Conservation (phyloP, 768 basidiomycete genomes). For the Boletellus ananas region DNA sequence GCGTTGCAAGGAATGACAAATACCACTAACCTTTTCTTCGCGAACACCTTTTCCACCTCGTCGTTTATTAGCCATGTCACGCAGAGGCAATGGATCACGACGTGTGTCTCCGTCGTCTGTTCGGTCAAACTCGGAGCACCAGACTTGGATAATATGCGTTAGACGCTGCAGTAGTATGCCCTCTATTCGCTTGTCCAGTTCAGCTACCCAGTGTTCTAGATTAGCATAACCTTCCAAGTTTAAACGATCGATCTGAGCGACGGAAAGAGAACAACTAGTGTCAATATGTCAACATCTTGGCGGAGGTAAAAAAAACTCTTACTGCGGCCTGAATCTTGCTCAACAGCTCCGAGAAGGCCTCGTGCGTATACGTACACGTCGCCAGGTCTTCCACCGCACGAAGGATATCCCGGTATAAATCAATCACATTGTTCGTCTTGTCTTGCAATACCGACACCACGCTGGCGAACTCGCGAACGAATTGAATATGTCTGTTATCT, state of each 20-base stretch:
- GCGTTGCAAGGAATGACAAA: not conserved
- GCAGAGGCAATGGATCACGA: slow-evolving; percentile 45
- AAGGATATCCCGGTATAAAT: slow-evolving; percentile 81
- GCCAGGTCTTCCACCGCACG: slow-evolving; percentile 83
- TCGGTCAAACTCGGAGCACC: slow-evolving; percentile 85
- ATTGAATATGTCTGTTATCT: slow-evolving; percentile 89
- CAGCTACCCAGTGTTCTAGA: slow-evolving; percentile 87
- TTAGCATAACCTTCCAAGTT: slow-evolving; percentile 96
- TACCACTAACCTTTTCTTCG: slow-evolving; percentile 66
- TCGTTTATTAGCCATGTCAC: slow-evolving; percentile 62
- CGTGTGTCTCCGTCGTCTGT: slow-evolving; percentile 64
- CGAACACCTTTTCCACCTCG: slow-evolving; percentile 66
- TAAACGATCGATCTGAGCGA: slow-evolving; percentile 78
- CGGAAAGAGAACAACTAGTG: not conserved
- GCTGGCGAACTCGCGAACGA: slow-evolving; percentile 93
- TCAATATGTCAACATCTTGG: not conserved
- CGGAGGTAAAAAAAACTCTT: slow-evolving; percentile 26
- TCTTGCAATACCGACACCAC: slow-evolving; percentile 93
- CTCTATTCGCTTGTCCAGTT: slow-evolving; percentile 82
- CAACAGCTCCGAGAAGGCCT: slow-evolving; percentile 78
- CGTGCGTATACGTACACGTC: slow-evolving; percentile 79
- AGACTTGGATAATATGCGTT: slow-evolving; percentile 72
- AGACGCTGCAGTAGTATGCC: slow-evolving; percentile 72
- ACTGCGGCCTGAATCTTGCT: slow-evolving; percentile 82
- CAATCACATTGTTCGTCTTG: slow-evolving; percentile 92